Evolutionary conservation across 2,329 filamentous ascomycete genomes (phyloP).

Genomic region (Lecanosticta acicola): DNA sequence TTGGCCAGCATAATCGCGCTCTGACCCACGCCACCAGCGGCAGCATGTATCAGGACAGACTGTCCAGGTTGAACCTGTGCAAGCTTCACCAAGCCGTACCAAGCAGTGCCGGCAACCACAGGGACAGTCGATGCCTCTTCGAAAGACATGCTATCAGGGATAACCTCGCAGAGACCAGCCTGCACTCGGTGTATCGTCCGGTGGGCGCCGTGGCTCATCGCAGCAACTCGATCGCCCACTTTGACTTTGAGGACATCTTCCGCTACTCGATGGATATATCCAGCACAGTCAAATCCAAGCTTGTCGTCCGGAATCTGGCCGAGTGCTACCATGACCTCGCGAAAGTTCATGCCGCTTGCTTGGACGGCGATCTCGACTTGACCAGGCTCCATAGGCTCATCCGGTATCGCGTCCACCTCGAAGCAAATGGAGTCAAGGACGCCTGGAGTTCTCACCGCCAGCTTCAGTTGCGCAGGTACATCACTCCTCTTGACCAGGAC

Average conservation of each 20-base stretch:
- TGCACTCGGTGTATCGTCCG: not conserved
- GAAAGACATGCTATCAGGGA: constrained; percentile 18
- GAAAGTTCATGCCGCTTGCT: constrained; percentile 3
- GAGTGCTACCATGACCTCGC: not conserved
- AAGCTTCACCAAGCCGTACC: constrained; percentile 28
- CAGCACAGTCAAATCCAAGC: not conserved
- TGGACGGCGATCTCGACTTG: constrained; percentile 5
- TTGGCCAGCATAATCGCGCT: constrained; percentile 25
- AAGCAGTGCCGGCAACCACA: constrained; percentile 19
- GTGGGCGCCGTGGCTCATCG: constrained; percentile 2
- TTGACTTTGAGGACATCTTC: not conserved
- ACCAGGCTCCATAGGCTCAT: too few species aligned
- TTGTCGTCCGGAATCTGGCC: not conserved
- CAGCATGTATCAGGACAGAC: constrained; percentile 31
- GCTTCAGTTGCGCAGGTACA: too few species aligned
- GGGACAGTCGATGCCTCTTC: constrained; percentile 20
- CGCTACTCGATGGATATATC: not conserved
- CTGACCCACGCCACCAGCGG: constrained; percentile 28
- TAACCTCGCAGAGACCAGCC: constrained; percentile 1
- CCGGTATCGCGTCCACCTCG: too few species aligned
- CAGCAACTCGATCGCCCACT: constrained; percentile 1
- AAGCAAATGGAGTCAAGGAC: too few species aligned
- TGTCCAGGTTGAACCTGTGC: constrained; percentile 29
- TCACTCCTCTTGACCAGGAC: too few species aligned
- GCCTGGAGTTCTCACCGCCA: too few species aligned